phyloP scores from a whole-genome alignment of 148 eudicot genomes.

The Polygonum maritimum region DNA sequence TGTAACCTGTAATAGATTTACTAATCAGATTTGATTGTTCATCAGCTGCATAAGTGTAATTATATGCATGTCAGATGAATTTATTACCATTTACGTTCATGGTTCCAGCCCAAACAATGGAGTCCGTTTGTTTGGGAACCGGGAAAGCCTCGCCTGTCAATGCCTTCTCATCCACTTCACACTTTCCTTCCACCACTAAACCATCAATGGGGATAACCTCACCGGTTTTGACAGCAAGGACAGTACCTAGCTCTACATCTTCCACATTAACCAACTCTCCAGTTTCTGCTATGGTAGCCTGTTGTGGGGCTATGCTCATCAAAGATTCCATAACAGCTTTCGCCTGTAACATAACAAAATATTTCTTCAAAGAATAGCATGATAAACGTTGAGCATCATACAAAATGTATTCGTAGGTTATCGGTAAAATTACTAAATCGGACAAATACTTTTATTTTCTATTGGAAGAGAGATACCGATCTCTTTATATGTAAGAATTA shows the following conservation, averaged over 20 bases:
- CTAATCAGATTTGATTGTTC: neutral
- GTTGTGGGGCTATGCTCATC: conserved; percentile 50
- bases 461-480: neutral
- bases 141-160: conserved; percentile 91
- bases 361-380: neutral
- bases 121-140: conserved; percentile 58
- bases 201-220: conserved; percentile 62
- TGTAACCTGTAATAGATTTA: conserved; percentile 39
- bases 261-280: conserved; percentile 43
- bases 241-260: conserved; percentile 33
- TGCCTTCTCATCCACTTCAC: conserved; percentile 88
- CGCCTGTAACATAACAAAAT: conserved; percentile 24
- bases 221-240: conserved; percentile 54
- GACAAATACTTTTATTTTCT: neutral
- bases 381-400: neutral
- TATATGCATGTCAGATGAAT: neutral
- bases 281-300: conserved; percentile 45
- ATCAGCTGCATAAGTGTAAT: neutral
- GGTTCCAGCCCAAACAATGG: conserved; percentile 84
- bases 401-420: neutral
- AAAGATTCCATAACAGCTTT: conserved; percentile 51
- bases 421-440: neutral
- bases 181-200: conserved; percentile 43
- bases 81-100: conserved; percentile 68
- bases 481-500: neutral